These are phyloP conservation scores for Penicillium sp. DNA, from an alignment of 2,329 filamentous ascomycete species.

Conservation along the genomic window DNA sequence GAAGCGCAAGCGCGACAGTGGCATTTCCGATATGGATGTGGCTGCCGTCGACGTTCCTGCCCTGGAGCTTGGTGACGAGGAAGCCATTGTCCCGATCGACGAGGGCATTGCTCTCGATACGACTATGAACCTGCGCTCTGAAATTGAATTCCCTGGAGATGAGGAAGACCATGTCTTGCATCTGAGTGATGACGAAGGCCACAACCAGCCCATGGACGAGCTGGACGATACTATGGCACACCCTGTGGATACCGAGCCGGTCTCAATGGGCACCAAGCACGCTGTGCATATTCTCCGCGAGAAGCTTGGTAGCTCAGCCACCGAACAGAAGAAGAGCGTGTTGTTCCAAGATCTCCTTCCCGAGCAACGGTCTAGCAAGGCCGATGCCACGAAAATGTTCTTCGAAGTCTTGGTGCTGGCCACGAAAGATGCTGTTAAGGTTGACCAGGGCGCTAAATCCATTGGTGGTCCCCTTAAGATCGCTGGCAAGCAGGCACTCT, in stretches of 20 bases:
- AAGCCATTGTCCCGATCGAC: slow-evolving; percentile 51
- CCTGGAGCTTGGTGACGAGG: slow-evolving; percentile 63
- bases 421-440: slow-evolving; percentile 96
- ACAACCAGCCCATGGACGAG: slow-evolving; percentile 52
- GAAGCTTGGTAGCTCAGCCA: slow-evolving; percentile 65
- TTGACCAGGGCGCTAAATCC: slow-evolving; percentile 72
- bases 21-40: slow-evolving; percentile 75
- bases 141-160: slow-evolving; percentile 66
- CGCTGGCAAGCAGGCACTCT: slow-evolving; percentile 88
- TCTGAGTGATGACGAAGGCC: slow-evolving; percentile 49
- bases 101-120: slow-evolving; percentile 53
- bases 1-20: slow-evolving; percentile 91
- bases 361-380: slow-evolving; percentile 73
- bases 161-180: slow-evolving; percentile 48
- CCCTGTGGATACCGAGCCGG: slow-evolving; percentile 77
- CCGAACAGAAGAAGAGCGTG: slow-evolving; percentile 74
- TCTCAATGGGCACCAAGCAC: slow-evolving; percentile 89
- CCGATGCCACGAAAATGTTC: slow-evolving; percentile 98
- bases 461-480: slow-evolving; percentile 81
- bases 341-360: slow-evolving; percentile 91
- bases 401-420: slow-evolving; percentile 94
- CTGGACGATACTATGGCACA: slow-evolving; percentile 82
- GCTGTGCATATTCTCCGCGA: slow-evolving; percentile 93
- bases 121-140: slow-evolving; percentile 50
- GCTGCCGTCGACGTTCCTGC: slow-evolving; percentile 63